Percentiles rank a stretch among this genome's conserved stretches.
Evolutionary conservation across 1,139 yeast species (phyloP).

Genomic region (Scheffersomyces stambukii): DNA sequence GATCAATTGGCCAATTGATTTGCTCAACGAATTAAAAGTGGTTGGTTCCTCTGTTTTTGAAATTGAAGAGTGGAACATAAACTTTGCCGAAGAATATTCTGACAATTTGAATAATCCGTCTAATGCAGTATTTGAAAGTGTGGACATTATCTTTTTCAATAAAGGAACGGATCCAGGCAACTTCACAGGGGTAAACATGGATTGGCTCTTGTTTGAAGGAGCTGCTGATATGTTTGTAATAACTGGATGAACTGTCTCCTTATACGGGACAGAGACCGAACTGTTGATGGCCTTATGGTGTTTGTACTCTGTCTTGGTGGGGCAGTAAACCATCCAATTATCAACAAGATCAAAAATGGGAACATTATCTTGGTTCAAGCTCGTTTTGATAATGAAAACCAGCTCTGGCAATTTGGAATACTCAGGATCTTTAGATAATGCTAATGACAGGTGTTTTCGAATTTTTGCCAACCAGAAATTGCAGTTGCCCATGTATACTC

Average conservation of each 20-base stretch:
- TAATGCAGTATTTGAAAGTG: slow-evolving; percentile 49
- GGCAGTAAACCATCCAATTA: slow-evolving; percentile 48
- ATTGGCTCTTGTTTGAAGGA: not conserved
- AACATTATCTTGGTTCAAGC: slow-evolving; percentile 27
- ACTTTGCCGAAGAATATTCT: slow-evolving; percentile 43
- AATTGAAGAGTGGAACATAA: slow-evolving; percentile 20
- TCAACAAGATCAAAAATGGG: slow-evolving; percentile 51
- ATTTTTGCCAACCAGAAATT: slow-evolving; percentile 18
- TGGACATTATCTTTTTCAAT: slow-evolving; percentile 42
- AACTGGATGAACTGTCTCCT: slow-evolving; percentile 12
- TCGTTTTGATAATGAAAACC: slow-evolving; percentile 27
- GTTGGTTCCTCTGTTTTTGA: slow-evolving; percentile 6
- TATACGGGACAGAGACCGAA: slow-evolving; percentile 4
- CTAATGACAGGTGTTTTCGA: slow-evolving; percentile 21
- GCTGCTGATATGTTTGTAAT: slow-evolving; percentile 4
- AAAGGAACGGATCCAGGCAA: slow-evolving; percentile 45
- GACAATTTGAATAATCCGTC: slow-evolving; percentile 51
- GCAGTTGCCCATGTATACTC: slow-evolving; percentile 14
- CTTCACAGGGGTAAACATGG: slow-evolving; percentile 38
- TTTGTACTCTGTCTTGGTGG: slow-evolving; percentile 33
- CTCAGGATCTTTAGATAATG: slow-evolving; percentile 17
- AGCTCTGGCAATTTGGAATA: slow-evolving; percentile 16
- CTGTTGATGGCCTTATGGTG: slow-evolving; percentile 22
- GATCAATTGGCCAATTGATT: slow-evolving; percentile 28
- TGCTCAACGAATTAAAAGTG: slow-evolving; percentile 29